Conservation (phyloP, 805 yeast species). For the Brettanomyces custersianus region DNA sequence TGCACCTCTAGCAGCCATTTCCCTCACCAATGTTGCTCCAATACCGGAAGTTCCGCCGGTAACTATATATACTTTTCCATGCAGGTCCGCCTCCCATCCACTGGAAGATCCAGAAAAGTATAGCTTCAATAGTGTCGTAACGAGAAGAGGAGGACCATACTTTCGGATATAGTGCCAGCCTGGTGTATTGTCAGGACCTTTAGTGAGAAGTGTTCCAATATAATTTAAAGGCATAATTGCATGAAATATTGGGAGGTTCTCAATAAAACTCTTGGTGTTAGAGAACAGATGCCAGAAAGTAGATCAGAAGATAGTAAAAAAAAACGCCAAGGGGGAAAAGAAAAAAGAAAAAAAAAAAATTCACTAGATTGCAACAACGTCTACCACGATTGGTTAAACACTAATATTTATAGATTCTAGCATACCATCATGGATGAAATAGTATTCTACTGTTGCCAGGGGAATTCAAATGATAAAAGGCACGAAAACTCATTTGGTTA, state of each 20-base stretch:
- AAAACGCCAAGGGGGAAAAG: background rate
- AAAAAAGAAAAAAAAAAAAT: slow-evolving; percentile 1
- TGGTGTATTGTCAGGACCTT: slow-evolving; percentile 73
- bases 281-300: background rate
- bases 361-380: background rate
- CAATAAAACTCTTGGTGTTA: background rate
- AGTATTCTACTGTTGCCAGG: slow-evolving; percentile 37
- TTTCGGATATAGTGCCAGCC: slow-evolving; percentile 53
- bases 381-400: slow-evolving; percentile 12
- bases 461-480: slow-evolving; percentile 33
- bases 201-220: slow-evolving; percentile 53
- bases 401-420: slow-evolving; percentile 80
- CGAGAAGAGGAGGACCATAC: slow-evolving; percentile 47
- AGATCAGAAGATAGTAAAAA: background rate
- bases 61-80: slow-evolving; percentile 75
- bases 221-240: slow-evolving; percentile 75
- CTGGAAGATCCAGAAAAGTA: slow-evolving; percentile 74
- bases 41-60: slow-evolving; percentile 95
- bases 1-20: slow-evolving; percentile 77
- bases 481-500: slow-evolving; percentile 27
- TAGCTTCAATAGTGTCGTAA: slow-evolving; percentile 46
- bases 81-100: slow-evolving; percentile 88
- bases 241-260: background rate
- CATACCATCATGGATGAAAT: slow-evolving; percentile 37
- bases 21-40: slow-evolving; percentile 68